These are phyloP conservation scores for Penicillium desertorum DNA, from an alignment of 495 filamentous ascomycete species.

Conservation along the genomic window DNA sequence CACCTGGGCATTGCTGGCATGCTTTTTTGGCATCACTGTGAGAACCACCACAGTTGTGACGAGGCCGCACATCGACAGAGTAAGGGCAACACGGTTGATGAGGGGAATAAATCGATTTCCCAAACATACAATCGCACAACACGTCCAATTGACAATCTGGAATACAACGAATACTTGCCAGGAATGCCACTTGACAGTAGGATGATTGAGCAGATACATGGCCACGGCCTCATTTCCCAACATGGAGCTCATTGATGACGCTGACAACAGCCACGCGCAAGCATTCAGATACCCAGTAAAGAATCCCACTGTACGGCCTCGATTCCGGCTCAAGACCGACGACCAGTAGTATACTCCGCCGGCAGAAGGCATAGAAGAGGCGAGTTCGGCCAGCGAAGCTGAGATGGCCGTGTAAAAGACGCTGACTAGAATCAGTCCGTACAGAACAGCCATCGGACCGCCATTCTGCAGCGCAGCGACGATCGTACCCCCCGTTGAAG, in stretches of 20 bases:
- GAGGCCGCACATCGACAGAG: constrained; percentile 61
- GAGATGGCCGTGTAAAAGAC: constrained; percentile 46
- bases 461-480: constrained; percentile 47
- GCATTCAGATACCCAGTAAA: constrained; percentile 75
- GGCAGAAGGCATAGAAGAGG: constrained; percentile 74
- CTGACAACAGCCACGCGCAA: constrained; percentile 68
- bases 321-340: constrained; percentile 62
- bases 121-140: constrained; percentile 61
- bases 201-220: constrained; percentile 66
- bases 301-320: constrained; percentile 62
- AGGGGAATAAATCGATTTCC: constrained; percentile 62
- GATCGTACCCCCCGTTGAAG: constrained; percentile 45
- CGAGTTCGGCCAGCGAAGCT: constrained; percentile 59
- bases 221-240: constrained; percentile 63
- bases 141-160: constrained; percentile 62
- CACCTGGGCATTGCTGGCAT: constrained; percentile 58
- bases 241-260: constrained; percentile 64
- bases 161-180: constrained; percentile 79
- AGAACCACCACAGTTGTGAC: constrained; percentile 67
- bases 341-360: constrained; percentile 87
- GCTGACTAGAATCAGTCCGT: constrained; percentile 42
- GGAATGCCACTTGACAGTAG: constrained; percentile 52
- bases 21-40: constrained; percentile 64
- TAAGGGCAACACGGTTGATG: constrained; percentile 62
- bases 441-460: constrained; percentile 45